Evolutionary conservation across 2,329 filamentous ascomycete species (phyloP), one percentile per base, ranked within the genome.

Genomic region (Cordyceps farinosa): DNA sequence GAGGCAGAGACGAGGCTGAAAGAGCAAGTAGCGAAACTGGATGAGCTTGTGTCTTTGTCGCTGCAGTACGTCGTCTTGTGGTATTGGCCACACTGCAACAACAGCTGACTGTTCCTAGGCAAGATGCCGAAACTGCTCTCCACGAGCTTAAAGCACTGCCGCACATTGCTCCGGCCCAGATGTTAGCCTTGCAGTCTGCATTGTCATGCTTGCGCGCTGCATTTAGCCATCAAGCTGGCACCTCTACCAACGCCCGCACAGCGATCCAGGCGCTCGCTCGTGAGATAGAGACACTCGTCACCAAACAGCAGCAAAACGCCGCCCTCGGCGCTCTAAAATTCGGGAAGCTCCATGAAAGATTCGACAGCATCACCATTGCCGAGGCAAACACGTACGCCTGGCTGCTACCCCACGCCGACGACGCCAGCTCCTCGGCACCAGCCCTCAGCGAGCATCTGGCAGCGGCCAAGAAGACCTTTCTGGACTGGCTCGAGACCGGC

Each of bases 291-390:
- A 22, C 2, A 8, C 30, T 57, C 15, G 9, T 48, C 8, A 6
- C 54, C 27, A 57, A 57, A 30, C 29, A 9, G 3, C 57, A 61
- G 27, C 57, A 61, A 34, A 32, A 15, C 7, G 57, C 45, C 1
- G 57, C 38, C 3, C 48, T 61, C 3, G 17, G 15, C 27, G 27
- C 48, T 6, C 48, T 61, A 17, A 36, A 47, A 22, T 54, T 54
- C 7, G 7, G n/a, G 3, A 61, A 44, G 13, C 27, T 54, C 3
- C 50, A 53, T 29, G 58, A 61, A 13, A n/a, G 58, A 32, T 61
- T 61, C 30, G 58, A 61, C 22, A 61, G 58, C 58, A 61, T 61
- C 38, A 61, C 58, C 13, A 11, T 27, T 8, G 58, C 58, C 17
- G 47, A 61, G 50, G 38, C 36, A 8, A 32, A 47, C 27, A 54